phyloP scores from a whole-genome alignment of 2,329 filamentous ascomycete species.

The Ophiocordyceps sinensis region DNA sequence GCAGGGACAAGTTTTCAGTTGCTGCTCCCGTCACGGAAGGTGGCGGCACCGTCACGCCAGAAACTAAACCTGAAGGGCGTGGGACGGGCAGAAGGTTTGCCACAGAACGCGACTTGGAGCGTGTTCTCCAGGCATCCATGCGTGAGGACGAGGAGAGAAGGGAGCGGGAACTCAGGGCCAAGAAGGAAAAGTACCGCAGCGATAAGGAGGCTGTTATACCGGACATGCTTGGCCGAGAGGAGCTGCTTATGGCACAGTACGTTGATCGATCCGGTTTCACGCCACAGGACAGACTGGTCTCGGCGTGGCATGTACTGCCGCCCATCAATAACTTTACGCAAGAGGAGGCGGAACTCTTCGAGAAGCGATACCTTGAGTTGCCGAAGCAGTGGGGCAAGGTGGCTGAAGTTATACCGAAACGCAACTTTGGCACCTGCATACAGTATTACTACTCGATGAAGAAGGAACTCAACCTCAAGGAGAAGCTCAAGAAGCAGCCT shows the following conservation, averaged over 20 bases:
- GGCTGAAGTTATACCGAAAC: slow-evolving; percentile 49
- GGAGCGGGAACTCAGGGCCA: slow-evolving; percentile 49
- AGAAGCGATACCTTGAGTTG: slow-evolving; percentile 58
- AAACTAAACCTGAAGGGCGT: slow-evolving; percentile 42
- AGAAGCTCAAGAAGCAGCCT: slow-evolving; percentile 54
- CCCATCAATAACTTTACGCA: slow-evolving; percentile 61
- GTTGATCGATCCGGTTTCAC: slow-evolving; percentile 52
- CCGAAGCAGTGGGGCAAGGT: slow-evolving; percentile 77
- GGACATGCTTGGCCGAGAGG: slow-evolving; percentile 48
- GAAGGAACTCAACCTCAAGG: slow-evolving; percentile 61
- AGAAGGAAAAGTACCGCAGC: slow-evolving; percentile 56
- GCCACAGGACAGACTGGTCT: slow-evolving; percentile 50
- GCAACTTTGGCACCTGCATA: slow-evolving; percentile 67
- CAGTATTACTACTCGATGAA: slow-evolving; percentile 78
- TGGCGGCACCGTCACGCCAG: slow-evolving; percentile 26
- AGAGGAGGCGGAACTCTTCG: slow-evolving; percentile 56
- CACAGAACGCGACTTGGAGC: slow-evolving; percentile 60
- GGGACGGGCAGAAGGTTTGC: slow-evolving; percentile 43
- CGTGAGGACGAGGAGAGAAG: slow-evolving; percentile 55
- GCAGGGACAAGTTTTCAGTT: slow-evolving; percentile 36
- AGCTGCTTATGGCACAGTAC: slow-evolving; percentile 45
- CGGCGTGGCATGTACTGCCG: slow-evolving; percentile 57
- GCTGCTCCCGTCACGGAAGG: slow-evolving; percentile 20
- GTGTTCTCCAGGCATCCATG: slow-evolving; percentile 57
- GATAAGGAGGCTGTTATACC: slow-evolving; percentile 67